Base-by-base conservation (phyloP, 257 asterid genomes). In the Avicennia marina region DNA sequence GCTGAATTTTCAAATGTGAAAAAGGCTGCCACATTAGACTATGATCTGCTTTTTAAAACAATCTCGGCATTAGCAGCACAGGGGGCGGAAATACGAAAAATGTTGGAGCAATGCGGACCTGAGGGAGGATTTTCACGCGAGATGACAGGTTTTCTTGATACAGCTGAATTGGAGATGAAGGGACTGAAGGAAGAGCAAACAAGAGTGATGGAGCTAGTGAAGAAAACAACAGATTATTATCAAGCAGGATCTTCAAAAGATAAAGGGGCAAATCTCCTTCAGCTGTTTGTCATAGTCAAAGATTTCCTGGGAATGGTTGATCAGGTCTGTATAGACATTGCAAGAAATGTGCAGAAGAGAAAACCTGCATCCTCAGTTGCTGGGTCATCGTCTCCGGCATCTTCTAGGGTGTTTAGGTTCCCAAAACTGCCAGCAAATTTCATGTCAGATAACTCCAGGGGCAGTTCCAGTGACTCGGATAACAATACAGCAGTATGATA, bases 291-390 rank as follows among this genome's bases (percentile, higher is more conserved):
- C 0, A 84, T 89, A 2, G 83, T 89, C 8, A 79, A 65, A 26
- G 99, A 93, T 75, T 93, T 93, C 53, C 75, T 86, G 18, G 77
- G 70, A 48, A 82, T 93, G 97, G 97, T 89, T 46, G 99, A 93
- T 76, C 72, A 75, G 56, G 95, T 77, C 33, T 89, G 99, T 64
- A 53, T 86, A 40, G 97, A 86, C 4, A 87, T 89, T 38, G 74
- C 96, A 7, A 77, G 83, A 65, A 76, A 82, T 56, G 54, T 73
- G 63, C 97, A 89, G 81, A 89, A 63, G 65, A 78, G 79, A 53
- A 84, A 70, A 66, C 70, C 84, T 3, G 53, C 38, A 38, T 38
- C 87, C 7, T 62, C 75, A 4, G 49, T 50, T 21, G 69, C 49
- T 20, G 84, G 66, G 29, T 63, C 95, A 8, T 62, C 88, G 0